phyloP scores from a whole-genome alignment of 441 rosid species.

The Arabidopsis hybrid region DNA sequence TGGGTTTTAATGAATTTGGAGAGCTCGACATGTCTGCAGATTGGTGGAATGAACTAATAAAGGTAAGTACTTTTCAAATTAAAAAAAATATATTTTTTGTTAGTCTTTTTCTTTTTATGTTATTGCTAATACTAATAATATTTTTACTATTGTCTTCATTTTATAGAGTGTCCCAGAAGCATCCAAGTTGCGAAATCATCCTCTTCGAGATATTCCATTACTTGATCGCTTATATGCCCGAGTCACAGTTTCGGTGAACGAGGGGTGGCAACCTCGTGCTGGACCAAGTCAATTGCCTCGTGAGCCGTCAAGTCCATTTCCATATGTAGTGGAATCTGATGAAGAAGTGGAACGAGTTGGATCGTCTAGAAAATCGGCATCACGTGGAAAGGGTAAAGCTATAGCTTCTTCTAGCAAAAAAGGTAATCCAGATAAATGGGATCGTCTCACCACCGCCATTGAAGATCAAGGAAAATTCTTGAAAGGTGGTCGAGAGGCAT shows the following conservation, averaged over 20 bases:
- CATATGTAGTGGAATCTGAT: background rate
- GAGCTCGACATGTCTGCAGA: background rate
- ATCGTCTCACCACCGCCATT: background rate
- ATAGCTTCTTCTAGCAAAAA: background rate
- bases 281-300: background rate
- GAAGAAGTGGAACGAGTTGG: background rate
- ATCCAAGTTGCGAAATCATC: background rate
- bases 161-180: no score
- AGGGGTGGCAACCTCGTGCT: slow-evolving; percentile 13
- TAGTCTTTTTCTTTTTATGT: no score
- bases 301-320: background rate
- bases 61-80: no score
- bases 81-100: no score
- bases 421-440: slow-evolving; percentile 5
- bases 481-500: background rate
- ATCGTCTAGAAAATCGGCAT: background rate
- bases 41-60: slow-evolving; percentile 7
- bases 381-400: background rate
- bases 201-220: background rate
- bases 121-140: no score
- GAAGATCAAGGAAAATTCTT: slow-evolving; percentile 3
- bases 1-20: background rate
- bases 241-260: background rate
- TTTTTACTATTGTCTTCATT: no score
- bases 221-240: background rate